phyloP scores from a whole-genome alignment of 345 rosid genomes.

The Limnanthes douglasii region DNA sequence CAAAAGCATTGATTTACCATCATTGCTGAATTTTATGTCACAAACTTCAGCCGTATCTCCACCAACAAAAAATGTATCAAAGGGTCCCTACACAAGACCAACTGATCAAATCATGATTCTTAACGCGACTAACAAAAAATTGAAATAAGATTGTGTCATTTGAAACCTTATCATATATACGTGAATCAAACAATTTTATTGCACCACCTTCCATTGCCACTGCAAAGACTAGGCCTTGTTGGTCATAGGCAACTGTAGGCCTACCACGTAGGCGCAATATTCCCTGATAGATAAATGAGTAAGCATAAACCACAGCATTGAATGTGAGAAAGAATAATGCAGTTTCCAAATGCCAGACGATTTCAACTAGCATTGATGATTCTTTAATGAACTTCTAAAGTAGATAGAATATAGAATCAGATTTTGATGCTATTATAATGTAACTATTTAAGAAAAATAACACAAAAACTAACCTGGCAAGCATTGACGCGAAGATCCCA shows the following conservation, averaged over 20 bases:
- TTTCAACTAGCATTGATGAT: not conserved
- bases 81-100: slow-evolving; percentile 64
- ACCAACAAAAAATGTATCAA: slow-evolving; percentile 92
- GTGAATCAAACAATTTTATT: slow-evolving; percentile 87
- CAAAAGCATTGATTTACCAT: slow-evolving; percentile 91
- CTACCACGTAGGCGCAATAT: slow-evolving; percentile 81
- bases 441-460: too few relatives aligned
- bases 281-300: slow-evolving; percentile 63
- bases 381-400: not conserved
- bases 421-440: too few relatives aligned
- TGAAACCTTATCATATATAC: slow-evolving; percentile 94
- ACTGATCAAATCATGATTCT: slow-evolving; percentile 6
- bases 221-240: slow-evolving; percentile 97
- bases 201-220: slow-evolving; percentile 99
- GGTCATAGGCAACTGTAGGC: slow-evolving; percentile 95
- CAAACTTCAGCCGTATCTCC: slow-evolving; percentile 96
- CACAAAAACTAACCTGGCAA: slow-evolving; percentile 84
- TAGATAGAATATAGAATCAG: too few relatives aligned
- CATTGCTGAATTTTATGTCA: slow-evolving; percentile 92
- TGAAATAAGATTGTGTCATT: too few relatives aligned
- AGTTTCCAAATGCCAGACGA: not conserved
- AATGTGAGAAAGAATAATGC: slow-evolving; percentile 5
- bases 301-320: slow-evolving; percentile 37
- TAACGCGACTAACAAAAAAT: not conserved
- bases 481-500: slow-evolving; percentile 99